These are phyloP conservation scores for Zea luxurians DNA, from an alignment of 176 grass and related monocot species.

Conservation along the genomic window DNA sequence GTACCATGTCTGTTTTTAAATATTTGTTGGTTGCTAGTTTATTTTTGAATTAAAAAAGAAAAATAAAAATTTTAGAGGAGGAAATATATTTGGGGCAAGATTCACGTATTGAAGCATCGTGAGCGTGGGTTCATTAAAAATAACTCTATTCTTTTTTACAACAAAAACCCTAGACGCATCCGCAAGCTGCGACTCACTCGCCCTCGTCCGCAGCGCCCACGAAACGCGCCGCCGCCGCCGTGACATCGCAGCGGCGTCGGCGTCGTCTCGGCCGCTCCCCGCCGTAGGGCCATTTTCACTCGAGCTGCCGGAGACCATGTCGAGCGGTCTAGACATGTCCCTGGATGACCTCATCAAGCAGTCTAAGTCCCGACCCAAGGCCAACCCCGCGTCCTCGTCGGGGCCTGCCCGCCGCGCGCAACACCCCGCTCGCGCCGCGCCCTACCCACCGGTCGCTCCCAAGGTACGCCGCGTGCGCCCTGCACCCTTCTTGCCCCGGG, in stretches of 20 bases:
- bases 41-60: too few relatives aligned
- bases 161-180: too few relatives aligned
- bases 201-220: neutral
- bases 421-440: slow-evolving; percentile 32
- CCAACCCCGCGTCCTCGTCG: slow-evolving; percentile 30
- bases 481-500: neutral
- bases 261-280: neutral
- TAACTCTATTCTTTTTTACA: too few relatives aligned
- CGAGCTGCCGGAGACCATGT: slow-evolving; percentile 35
- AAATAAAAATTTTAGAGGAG: too few relatives aligned
- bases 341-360: slow-evolving; percentile 64
- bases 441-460: slow-evolving; percentile 28
- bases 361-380: slow-evolving; percentile 48
- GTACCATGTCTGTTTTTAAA: too few relatives aligned
- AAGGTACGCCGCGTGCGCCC: slow-evolving; percentile 42
- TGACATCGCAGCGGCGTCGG: neutral
- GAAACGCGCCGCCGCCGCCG: neutral
- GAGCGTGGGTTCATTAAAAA: too few relatives aligned
- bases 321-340: slow-evolving; percentile 58
- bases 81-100: too few relatives aligned
- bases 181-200: too few relatives aligned
- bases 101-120: too few relatives aligned
- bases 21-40: too few relatives aligned
- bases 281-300: neutral
- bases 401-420: slow-evolving; percentile 49